These are phyloP conservation scores for Tanacetum coccineum DNA, from an alignment of 129 eudicot genomes.

Conservation along the genomic window DNA sequence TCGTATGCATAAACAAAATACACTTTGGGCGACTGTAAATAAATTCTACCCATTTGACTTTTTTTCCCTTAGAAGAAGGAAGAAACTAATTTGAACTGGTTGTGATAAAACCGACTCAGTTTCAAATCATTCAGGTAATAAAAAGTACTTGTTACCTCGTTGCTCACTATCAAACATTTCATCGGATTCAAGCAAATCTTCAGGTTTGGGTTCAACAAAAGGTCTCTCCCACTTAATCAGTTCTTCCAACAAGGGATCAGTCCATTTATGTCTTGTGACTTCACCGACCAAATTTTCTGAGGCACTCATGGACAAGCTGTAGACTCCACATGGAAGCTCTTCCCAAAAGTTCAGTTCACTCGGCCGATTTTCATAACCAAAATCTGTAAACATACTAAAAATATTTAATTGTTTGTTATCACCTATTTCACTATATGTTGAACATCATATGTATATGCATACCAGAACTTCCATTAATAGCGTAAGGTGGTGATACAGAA, in stretches of 20 bases:
- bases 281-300: slow-evolving; percentile 37
- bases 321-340: slow-evolving; percentile 93
- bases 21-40: too few relatives aligned
- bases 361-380: slow-evolving; percentile 29
- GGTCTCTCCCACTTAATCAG: slow-evolving; percentile 81
- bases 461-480: slow-evolving; percentile 30
- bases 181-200: slow-evolving; percentile 28
- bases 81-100: not conserved
- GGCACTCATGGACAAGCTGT: slow-evolving; percentile 51
- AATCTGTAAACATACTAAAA: slow-evolving; percentile 31
- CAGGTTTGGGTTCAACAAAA: slow-evolving; percentile 57
- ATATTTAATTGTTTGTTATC: not conserved
- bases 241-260: slow-evolving; percentile 47
- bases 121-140: slow-evolving; percentile 20
- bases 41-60: not conserved
- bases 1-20: too few relatives aligned
- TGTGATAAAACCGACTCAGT: not conserved
- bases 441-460: not conserved
- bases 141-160: slow-evolving; percentile 26
- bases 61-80: not conserved
- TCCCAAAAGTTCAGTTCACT: slow-evolving; percentile 63
- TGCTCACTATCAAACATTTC: slow-evolving; percentile 18
- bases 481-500: slow-evolving; percentile 72
- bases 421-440: not conserved
- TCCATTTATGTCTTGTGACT: slow-evolving; percentile 75